Conservation (phyloP, 345 rosid species). For the Fremontodendron californicum region DNA sequence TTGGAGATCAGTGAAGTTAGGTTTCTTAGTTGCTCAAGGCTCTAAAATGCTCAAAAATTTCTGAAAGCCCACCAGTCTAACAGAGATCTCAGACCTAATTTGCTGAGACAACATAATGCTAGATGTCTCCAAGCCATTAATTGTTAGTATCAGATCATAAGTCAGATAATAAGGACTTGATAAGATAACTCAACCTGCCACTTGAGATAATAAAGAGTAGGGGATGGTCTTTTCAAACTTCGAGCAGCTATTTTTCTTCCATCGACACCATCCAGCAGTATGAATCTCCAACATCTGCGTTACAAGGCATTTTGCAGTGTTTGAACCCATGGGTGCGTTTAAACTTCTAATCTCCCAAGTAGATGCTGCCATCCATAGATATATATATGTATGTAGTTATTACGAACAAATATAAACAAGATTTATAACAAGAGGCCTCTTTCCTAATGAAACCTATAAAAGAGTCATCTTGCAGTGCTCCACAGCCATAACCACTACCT, state of each 20-base stretch:
- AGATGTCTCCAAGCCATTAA: slow-evolving; percentile 8
- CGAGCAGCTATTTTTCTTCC: slow-evolving; percentile 69
- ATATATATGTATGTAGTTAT: slow-evolving; percentile 23
- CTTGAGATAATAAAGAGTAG: slow-evolving; percentile 75
- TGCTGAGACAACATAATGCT: slow-evolving; percentile 1
- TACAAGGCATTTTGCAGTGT: slow-evolving; percentile 58
- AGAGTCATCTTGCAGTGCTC: not conserved
- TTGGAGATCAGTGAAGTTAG: not conserved
- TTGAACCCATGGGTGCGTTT: slow-evolving; percentile 54
- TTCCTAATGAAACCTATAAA: not conserved
- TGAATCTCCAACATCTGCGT: slow-evolving; percentile 81
- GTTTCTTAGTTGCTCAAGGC: slow-evolving; percentile 8
- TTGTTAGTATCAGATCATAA: not conserved
- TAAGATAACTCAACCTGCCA: slow-evolving; percentile 50
- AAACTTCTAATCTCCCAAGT: slow-evolving; percentile 87
- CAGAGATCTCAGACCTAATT: slow-evolving; percentile 6
- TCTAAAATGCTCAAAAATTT: not conserved
- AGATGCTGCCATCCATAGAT: slow-evolving; percentile 57
- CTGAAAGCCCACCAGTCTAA: not conserved
- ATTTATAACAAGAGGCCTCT: not conserved
- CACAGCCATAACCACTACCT: not conserved
- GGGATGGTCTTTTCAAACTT: slow-evolving; percentile 83
- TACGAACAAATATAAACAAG: not conserved
- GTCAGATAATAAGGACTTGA: slow-evolving; percentile 4
- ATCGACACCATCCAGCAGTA: slow-evolving; percentile 60